Evolutionary conservation across 805 yeast genomes (phyloP), one percentile per base, ranked within the genome.

Genomic region (Starmerella bacillaris): DNA sequence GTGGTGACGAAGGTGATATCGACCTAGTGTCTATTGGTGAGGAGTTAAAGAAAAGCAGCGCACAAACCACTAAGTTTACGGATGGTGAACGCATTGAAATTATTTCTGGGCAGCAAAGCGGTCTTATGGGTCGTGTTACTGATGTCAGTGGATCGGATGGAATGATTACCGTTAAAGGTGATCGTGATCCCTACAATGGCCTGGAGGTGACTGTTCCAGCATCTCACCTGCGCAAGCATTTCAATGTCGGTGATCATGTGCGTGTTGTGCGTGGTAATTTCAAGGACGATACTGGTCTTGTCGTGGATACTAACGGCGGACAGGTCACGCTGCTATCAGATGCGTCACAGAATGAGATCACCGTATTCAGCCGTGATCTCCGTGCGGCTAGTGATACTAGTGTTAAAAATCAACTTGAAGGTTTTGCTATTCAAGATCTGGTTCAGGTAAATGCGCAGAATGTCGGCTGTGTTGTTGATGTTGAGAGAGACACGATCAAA

Each of bases 51-150:
- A 79, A 79, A 51, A 69, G 70, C 43, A 61, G 71, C 2, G 63
- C 69, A 35, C 67, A 66, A 24, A 63, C 68, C 17, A 59, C 67
- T 20, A 64, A 72, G 22, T 86, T 84, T 61, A 94, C 82, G 55
- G 80, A 92, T 4, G 95, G 94, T 46, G 98, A 89, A 55, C 70
- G 78, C 46, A 94, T 89, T 32, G 94, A 84, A 57, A 78, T 89
- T 33, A 66, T 78, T 35, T 72, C 73, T 44, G 98, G 98, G 53
- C 98, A 89, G 59, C 95, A 84, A 58, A 72, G 84, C 31, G 92
- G 86, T 40, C 70, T 92, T 40, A 67, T 68, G 35, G 98, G 95
- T 58, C 67, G 67, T 34, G 92, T 86, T 34, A 58, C 70, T 6
- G 27, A 32, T 32, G 36, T 35, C 20, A 41, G 30, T 22, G 34